Evolutionary conservation across 2,329 filamentous ascomycete genomes (phyloP).

Genomic region (Fusarium newnesense): DNA sequence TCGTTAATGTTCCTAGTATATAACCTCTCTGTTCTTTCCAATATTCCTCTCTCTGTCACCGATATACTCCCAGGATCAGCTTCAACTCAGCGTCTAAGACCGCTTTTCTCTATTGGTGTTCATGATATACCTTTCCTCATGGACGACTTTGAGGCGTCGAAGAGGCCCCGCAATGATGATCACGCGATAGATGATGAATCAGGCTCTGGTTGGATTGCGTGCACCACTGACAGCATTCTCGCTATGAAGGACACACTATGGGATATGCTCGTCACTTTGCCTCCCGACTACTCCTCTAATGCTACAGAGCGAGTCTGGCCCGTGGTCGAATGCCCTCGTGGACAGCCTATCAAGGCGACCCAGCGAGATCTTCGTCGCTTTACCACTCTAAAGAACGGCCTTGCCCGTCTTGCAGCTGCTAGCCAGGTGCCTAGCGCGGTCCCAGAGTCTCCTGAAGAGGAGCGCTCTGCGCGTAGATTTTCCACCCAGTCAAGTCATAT

Average conservation of each 20-base stretch:
- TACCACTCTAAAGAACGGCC: conserved; percentile 71
- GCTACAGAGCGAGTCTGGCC: conserved; percentile 77
- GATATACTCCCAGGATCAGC: conserved; percentile 73
- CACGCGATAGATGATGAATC: conserved; percentile 57
- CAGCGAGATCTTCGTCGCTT: conserved; percentile 90
- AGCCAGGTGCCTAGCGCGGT: conserved; percentile 34
- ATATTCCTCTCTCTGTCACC: conserved; percentile 79
- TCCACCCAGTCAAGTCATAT: conserved; percentile 44
- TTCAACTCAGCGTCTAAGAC: conserved; percentile 73
- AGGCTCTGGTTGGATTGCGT: conserved; percentile 85
- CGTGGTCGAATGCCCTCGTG: conserved; percentile 73
- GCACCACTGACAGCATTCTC: conserved; percentile 94
- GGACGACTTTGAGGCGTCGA: conserved; percentile 64
- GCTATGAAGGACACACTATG: conserved; percentile 87
- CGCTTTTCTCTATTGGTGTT: conserved; percentile 93
- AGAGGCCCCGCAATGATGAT: conserved; percentile 50
- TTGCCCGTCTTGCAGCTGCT: conserved; percentile 59
- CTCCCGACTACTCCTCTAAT: conserved; percentile 67
- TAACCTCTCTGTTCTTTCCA: conserved; percentile 90
- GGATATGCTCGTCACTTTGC: conserved; percentile 88
- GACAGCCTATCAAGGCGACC: conserved; percentile 79
- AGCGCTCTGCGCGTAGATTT: conserved; percentile 41
- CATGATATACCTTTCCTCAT: conserved; percentile 88
- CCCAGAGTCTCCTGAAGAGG: conserved; percentile 45
- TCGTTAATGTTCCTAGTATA: conserved; percentile 72